A percentile compares a stretch with the other conserved stretches of the same genome.
These are phyloP conservation scores for Hippophae gyantsensis DNA, from an alignment of 306 rosid genomes.

Conservation along the genomic window DNA sequence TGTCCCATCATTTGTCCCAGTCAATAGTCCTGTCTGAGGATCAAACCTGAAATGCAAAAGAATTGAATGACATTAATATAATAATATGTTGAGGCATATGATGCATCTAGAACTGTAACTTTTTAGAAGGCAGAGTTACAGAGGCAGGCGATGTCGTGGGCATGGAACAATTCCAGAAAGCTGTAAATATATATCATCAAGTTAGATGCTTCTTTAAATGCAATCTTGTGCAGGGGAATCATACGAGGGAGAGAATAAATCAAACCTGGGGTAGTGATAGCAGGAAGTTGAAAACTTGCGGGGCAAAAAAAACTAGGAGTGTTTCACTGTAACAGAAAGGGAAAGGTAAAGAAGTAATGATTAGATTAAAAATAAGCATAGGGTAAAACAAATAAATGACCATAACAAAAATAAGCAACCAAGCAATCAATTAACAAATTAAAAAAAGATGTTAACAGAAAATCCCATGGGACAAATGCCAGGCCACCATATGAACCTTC, in stretches of 20 bases:
- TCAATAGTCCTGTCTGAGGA: conserved; percentile 69
- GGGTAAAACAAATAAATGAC: conserved; percentile 3
- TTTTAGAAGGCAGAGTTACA: conserved; percentile 29
- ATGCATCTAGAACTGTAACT: background rate
- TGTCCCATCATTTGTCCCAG: conserved; percentile 98
- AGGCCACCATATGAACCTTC: no score
- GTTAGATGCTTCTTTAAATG: conserved; percentile 12
- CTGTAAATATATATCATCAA: conserved; percentile 30
- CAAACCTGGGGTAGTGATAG: conserved; percentile 92
- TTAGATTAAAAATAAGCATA: conserved; percentile 1
- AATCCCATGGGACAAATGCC: no score
- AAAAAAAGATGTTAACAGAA: background rate
- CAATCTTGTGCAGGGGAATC: background rate
- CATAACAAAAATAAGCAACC: conserved; percentile 6
- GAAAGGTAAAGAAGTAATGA: conserved; percentile 3
- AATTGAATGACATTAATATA: background rate
- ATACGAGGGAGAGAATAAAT: conserved; percentile 8
- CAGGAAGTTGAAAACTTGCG: conserved; percentile 91
- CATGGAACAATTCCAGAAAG: conserved; percentile 80
- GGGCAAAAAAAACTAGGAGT: conserved; percentile 78
- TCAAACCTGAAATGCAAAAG: conserved; percentile 51
- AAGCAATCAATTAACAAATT: background rate
- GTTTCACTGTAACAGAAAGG: conserved; percentile 62
- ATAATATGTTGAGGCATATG: background rate
- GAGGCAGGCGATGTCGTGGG: conserved; percentile 95